Base-by-base conservation (phyloP, 148 eudicot species). In the Pouteria glomerata region DNA sequence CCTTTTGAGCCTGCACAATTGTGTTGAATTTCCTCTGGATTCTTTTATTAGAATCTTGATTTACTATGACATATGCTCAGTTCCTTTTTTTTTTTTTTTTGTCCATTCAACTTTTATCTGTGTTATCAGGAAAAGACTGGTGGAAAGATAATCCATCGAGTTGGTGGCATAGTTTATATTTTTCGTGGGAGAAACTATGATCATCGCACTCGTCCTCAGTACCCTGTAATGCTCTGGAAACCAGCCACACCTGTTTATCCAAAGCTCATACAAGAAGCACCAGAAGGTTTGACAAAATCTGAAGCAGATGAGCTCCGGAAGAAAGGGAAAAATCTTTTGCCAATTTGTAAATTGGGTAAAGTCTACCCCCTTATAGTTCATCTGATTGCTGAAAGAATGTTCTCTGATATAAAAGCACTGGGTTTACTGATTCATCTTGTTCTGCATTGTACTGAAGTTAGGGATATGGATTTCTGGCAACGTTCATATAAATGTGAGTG, bases 201-300 rank as follows among this genome's bases (percentile, higher is more conserved):
- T 66, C 90, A 83, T 68, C 81, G 76, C 30, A 80, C 82, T 69
- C 97, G 98, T 51, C 98, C 98, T 33, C 71, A 78, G 67, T 88
- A 82, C 62, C 98, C 98, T 1, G 73, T 89, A 69, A 91, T 95
- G 98, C 91, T 95, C 18, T 95, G 98, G 98, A 95, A 91, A 85
- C 97, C 98, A 62, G 98, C 97, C 57, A 74, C 97, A 31, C 98
- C 98, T 0, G 96, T 95, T 71, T 95, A 95, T 62, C 98, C 98
- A 5, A 94, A 94, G 78, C 98, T 95, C 63, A 95, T 95, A 69
- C 90, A 89, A 82, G 92, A 86, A 69, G 89, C 91, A 74, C 98
- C 97, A 4, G 97, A 76, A 82, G 97, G 98, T 47, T 82, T 95
- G 76, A 95, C 98, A 24, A 88, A 85, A 78, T 70, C 69, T 58